Base-by-base conservation (phyloP, 192 early-diverging fungal species). In the Backusella parvicylindrica region DNA sequence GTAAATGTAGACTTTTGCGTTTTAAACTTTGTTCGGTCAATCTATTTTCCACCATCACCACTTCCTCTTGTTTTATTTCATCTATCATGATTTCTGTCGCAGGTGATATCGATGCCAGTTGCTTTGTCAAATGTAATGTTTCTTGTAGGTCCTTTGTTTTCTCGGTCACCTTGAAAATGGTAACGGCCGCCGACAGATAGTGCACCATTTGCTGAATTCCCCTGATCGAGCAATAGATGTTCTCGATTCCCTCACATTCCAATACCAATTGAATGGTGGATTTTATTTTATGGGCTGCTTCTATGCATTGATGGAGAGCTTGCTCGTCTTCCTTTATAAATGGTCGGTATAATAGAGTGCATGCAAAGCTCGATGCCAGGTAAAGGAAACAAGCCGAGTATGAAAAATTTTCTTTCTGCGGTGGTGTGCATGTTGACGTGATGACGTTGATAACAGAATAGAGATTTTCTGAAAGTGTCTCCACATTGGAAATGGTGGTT, bases 191-290 rank as follows among this genome's bases (percentile, higher is more conserved):
- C 0, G 72, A 73, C 3, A 73, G 38, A 65, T 43, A 73, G 31
- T 73, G 38, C 1, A 73, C 38, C 30, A 73, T 63, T 15, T 73
- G 72, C 18, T 73, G 72, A 6, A 73, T 38, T n/a, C 72, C 72
- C 11, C 68, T 70, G 28, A 70, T 70, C 6, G 68, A 70, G 26
- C 72, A 63, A 63, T 60, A 65, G 9, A 73, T 73, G 30, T 73
- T 36, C 41, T 73, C 72, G 32, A 73, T 65, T 0, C 36, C 72
- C 32, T 73, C 21, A 6, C 56, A 73, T 47, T 43, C 72, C 15
- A 70, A 30, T 15, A 70, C 21, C 23, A 70, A 15, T 32, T 47
- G 37, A 1, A 38, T 41, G 26, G 47, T 70, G 0, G 6, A 2
- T 6, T 70, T 70, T 23, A 70, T 70, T 15, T 37, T 41, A 26